Conservation (phyloP, 2,329 filamentous ascomycete genomes). For the Colletotrichum magnum region DNA sequence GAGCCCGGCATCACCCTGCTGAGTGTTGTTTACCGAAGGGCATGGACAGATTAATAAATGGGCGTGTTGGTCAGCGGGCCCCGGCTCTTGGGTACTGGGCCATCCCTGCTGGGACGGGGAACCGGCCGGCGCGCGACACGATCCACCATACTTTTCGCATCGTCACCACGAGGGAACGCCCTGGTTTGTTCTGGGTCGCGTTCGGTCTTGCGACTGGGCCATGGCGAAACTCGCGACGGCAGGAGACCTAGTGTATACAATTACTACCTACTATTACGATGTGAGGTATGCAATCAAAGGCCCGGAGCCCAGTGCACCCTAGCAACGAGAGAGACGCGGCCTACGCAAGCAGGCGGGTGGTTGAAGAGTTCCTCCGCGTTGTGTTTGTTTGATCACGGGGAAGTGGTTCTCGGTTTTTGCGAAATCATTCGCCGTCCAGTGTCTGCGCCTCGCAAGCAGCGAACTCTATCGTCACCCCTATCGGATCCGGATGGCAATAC, state of each 20-base stretch:
- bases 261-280: no score
- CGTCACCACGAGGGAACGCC: conserved; percentile 18
- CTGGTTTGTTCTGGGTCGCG: conserved; percentile 20
- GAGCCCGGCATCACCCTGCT: conserved; percentile 30
- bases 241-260: background rate
- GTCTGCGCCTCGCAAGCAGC: conserved; percentile 15
- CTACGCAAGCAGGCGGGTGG: conserved; percentile 8
- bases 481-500: conserved; percentile 6
- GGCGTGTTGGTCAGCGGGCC: conserved; percentile 1
- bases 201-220: conserved; percentile 6
- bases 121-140: conserved; percentile 11
- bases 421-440: conserved; percentile 17
- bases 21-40: conserved; percentile 2
- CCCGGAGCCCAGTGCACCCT: conserved; percentile 19
- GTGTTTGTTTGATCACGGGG: conserved; percentile 8
- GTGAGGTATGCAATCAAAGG: conserved; percentile 12
- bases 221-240: conserved; percentile 23
- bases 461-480: conserved; percentile 13
- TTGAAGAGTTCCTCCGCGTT: background rate
- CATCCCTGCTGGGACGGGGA: conserved; percentile 23
- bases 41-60: conserved; percentile 1
- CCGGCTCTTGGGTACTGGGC: conserved; percentile 2
- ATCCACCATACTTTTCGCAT: conserved; percentile 10
- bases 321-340: conserved; percentile 25
- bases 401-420: conserved; percentile 5